Evolutionary conservation across 805 yeast species (phyloP).

Genomic region (Candida insectalens): DNA sequence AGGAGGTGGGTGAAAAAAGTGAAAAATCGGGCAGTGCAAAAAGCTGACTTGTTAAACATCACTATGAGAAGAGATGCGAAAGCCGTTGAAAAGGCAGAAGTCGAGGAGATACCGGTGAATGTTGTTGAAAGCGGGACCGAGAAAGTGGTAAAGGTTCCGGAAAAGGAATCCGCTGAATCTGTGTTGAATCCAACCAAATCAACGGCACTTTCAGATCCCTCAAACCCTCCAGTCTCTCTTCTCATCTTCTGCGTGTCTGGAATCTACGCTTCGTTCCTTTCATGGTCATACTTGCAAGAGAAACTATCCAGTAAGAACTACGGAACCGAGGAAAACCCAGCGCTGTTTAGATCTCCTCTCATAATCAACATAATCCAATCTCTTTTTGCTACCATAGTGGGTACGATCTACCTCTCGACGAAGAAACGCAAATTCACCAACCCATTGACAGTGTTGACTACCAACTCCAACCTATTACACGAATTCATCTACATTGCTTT

Average conservation of each 20-base stretch:
- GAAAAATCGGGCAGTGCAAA: too few relatives aligned
- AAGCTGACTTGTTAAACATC: too few relatives aligned
- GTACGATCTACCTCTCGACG: constrained; percentile 44
- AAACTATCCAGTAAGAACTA: constrained; percentile 71
- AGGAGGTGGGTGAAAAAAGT: too few relatives aligned
- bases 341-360: constrained; percentile 60
- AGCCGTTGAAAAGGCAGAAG: too few relatives aligned
- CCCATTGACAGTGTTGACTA: background rate
- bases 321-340: constrained; percentile 24
- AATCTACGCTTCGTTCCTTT: constrained; percentile 74
- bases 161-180: too few relatives aligned
- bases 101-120: too few relatives aligned
- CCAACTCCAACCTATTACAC: constrained; percentile 14
- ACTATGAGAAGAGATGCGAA: too few relatives aligned
- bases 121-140: too few relatives aligned
- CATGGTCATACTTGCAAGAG: constrained; percentile 93
- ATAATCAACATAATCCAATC: constrained; percentile 73
- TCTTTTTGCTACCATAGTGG: constrained; percentile 59
- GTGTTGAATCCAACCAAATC: too few relatives aligned
- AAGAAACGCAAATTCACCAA: constrained; percentile 12
- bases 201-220: too few relatives aligned
- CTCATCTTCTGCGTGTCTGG: constrained; percentile 37
- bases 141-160: too few relatives aligned
- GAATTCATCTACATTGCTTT: constrained; percentile 46
- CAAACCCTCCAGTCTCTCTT: too few relatives aligned